A percentile compares a stretch with the other conserved stretches of the same genome.
These are phyloP conservation scores for Pichia manshurica DNA, from an alignment of 805 yeast species.

Conservation along the genomic window DNA sequence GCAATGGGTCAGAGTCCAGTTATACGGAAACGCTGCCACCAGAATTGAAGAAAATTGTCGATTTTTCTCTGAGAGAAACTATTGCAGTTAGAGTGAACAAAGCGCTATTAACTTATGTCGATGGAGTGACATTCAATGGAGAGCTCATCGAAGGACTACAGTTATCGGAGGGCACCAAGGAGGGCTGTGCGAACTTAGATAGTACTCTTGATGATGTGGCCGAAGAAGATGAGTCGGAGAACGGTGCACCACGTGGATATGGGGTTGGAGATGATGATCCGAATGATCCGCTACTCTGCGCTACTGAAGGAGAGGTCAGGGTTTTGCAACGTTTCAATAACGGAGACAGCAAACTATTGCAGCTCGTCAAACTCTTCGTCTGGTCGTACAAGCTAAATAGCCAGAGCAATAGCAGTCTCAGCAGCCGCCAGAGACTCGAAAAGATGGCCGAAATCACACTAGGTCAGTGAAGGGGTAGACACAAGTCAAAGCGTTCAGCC, in stretches of 20 bases:
- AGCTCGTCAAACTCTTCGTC: slow-evolving; percentile 24
- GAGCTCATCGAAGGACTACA: not conserved
- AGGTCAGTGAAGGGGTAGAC: not conserved
- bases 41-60: slow-evolving; percentile 50
- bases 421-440: not conserved
- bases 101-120: slow-evolving; percentile 44
- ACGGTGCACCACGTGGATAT: too few species aligned
- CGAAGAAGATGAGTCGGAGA: not conserved
- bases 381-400: slow-evolving; percentile 21
- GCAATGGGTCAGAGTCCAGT: not conserved
- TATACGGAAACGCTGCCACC: slow-evolving; percentile 38
- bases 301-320: not conserved
- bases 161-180: too few species aligned
- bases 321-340: slow-evolving; percentile 1
- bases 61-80: slow-evolving; percentile 53
- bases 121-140: slow-evolving; percentile 1
- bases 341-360: slow-evolving; percentile 20
- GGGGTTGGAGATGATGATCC: slow-evolving; percentile 4
- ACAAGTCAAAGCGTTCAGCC: too few species aligned
- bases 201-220: not conserved
- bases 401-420: not conserved
- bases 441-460: slow-evolving; percentile 2
- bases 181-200: not conserved
- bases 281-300: not conserved
- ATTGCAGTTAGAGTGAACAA: slow-evolving; percentile 69